Conservation (phyloP, 768 basidiomycete species). For the Megacollybia marginata region DNA sequence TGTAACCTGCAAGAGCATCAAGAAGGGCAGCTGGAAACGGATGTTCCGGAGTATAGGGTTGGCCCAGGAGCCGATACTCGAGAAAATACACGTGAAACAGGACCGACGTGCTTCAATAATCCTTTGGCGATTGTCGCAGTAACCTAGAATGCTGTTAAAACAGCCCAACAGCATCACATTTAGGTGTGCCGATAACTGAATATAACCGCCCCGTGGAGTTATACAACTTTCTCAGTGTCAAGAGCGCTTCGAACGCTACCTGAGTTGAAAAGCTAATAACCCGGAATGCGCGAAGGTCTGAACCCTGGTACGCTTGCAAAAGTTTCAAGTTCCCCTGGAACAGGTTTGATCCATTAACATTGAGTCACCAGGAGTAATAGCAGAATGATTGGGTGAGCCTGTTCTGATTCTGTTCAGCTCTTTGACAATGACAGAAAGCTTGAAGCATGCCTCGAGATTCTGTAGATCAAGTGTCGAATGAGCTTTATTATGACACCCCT, state of each 20-base stretch:
- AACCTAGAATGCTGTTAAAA: too few species aligned
- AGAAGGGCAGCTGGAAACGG: slow-evolving; percentile 73
- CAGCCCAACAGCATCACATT: slow-evolving; percentile 8
- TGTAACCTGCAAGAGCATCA: slow-evolving; percentile 68
- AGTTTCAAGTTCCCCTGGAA: slow-evolving; percentile 33
- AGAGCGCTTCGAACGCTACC: slow-evolving; percentile 30
- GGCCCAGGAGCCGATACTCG: slow-evolving; percentile 60
- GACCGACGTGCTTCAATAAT: slow-evolving; percentile 35
- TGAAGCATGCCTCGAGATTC: too few species aligned
- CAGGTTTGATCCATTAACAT: slow-evolving; percentile 39
- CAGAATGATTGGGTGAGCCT: slow-evolving; percentile 26
- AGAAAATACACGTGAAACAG: slow-evolving; percentile 50
- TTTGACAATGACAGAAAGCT: too few species aligned
- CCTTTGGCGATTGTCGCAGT: slow-evolving; percentile 38
- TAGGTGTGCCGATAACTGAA: slow-evolving; percentile 51
- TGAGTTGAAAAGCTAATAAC: slow-evolving; percentile 47
- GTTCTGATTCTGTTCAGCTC: too few species aligned
- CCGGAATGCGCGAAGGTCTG: slow-evolving; percentile 37
- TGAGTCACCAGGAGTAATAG: slow-evolving; percentile 30
- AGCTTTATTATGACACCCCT: too few species aligned
- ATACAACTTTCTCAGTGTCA: slow-evolving; percentile 47
- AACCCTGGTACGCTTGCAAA: slow-evolving; percentile 35
- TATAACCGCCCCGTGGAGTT: slow-evolving; percentile 64
- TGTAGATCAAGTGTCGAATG: slow-evolving; percentile 27
- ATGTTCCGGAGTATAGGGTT: slow-evolving; percentile 33